A percentile compares a stretch with the other conserved stretches of the same genome.
Evolutionary conservation across 1,284 basidiomycete species (phyloP).

Genomic region (Boletus semigastroideus): DNA sequence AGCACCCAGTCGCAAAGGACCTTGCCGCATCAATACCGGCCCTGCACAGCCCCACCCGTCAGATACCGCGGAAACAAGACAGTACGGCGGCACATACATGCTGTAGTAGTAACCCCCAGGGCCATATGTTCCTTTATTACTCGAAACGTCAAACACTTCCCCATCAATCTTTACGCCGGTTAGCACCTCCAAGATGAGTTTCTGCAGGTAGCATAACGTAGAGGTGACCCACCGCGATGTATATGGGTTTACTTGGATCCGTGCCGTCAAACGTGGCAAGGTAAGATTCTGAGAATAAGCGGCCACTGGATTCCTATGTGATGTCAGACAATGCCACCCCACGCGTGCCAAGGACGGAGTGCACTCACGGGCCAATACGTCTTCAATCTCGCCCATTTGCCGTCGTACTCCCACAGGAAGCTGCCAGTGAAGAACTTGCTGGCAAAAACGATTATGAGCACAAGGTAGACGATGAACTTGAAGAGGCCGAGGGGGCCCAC

Average conservation of each 20-base stretch:
- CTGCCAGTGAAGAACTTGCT: slow-evolving; percentile 82
- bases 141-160: slow-evolving; percentile 89
- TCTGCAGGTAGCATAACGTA: not conserved
- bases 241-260: slow-evolving; percentile 70
- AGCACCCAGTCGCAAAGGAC: slow-evolving; percentile 92
- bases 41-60: slow-evolving; percentile 43
- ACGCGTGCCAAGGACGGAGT: not conserved
- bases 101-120: slow-evolving; percentile 84
- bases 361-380: slow-evolving; percentile 59
- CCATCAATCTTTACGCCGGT: slow-evolving; percentile 72
- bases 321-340: slow-evolving; percentile 7
- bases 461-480: slow-evolving; percentile 61
- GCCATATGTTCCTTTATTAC: slow-evolving; percentile 79
- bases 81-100: slow-evolving; percentile 55
- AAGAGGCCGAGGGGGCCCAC: slow-evolving; percentile 63
- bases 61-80: slow-evolving; percentile 19
- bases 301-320: slow-evolving; percentile 50
- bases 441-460: slow-evolving; percentile 55
- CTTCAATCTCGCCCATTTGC: slow-evolving; percentile 55
- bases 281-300: slow-evolving; percentile 70
- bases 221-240: slow-evolving; percentile 68
- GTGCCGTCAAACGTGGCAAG: slow-evolving; percentile 78
- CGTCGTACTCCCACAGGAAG: slow-evolving; percentile 75
- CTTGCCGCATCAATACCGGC: slow-evolving; percentile 86
- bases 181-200: slow-evolving; percentile 11